phyloP scores from a whole-genome alignment of 2,329 filamentous ascomycete genomes.

The Diaporthe sp. region DNA sequence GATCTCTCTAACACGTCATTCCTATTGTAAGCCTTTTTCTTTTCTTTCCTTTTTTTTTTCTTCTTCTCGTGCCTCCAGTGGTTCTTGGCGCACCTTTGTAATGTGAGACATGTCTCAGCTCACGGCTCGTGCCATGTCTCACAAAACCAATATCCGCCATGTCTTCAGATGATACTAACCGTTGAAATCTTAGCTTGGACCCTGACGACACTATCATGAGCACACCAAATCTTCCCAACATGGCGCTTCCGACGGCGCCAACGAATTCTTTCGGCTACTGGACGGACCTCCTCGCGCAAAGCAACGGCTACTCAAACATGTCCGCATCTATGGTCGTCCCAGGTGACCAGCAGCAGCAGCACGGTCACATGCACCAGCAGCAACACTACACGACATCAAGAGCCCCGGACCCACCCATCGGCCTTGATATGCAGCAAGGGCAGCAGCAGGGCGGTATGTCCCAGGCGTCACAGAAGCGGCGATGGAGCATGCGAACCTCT shows the following conservation, averaged over 20 bases:
- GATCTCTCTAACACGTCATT: constrained; percentile 42
- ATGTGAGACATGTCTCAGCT: constrained; percentile 38
- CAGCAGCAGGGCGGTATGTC: constrained; percentile 30
- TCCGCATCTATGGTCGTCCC: constrained; percentile 38
- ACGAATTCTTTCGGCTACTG: constrained; percentile 42
- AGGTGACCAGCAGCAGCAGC: constrained; percentile 38
- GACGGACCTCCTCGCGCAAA: constrained; percentile 40
- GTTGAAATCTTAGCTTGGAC: constrained; percentile 36
- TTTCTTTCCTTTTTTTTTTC: not conserved
- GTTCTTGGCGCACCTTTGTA: constrained; percentile 9
- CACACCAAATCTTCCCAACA: constrained; percentile 39
- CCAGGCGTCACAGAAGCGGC: constrained; percentile 39
- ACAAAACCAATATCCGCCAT: constrained; percentile 9
- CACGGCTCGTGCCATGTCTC: constrained; percentile 31
- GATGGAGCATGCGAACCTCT: constrained; percentile 42
- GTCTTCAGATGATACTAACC: constrained; percentile 32
- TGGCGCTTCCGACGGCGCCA: constrained; percentile 40
- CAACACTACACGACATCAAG: constrained; percentile 41
- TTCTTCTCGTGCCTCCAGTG: not conserved
- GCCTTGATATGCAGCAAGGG: constrained; percentile 38
- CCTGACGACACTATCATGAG: constrained; percentile 42
- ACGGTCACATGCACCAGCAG: constrained; percentile 38
- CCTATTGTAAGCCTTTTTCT: constrained; percentile 36
- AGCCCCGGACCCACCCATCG: constrained; percentile 40
- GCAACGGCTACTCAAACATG: constrained; percentile 38